Percentiles rank a stretch among this genome's conserved stretches.
Conservation (phyloP, 1,284 basidiomycete genomes). For the Boletus smithii region DNA sequence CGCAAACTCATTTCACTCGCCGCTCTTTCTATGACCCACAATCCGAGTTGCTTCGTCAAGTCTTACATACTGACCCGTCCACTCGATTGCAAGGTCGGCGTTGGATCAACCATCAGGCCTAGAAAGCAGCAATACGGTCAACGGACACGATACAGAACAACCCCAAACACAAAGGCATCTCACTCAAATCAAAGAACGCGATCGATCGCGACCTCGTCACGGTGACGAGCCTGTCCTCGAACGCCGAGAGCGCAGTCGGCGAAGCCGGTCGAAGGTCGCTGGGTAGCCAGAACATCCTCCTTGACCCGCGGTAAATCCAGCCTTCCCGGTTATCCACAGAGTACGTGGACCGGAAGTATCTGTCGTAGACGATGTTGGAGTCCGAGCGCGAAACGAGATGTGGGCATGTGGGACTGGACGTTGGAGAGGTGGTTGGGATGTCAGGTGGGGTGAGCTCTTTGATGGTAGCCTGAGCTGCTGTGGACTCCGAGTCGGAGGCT, state of each 20-base stretch:
- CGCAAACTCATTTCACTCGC: too few species aligned
- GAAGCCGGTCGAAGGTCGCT: constrained; percentile 12
- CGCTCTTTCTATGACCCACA: too few species aligned
- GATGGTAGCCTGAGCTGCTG: background rate
- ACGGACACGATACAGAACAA: too few species aligned
- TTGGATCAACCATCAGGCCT: too few species aligned
- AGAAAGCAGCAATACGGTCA: too few species aligned
- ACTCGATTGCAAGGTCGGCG: too few species aligned
- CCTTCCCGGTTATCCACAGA: constrained; percentile 12
- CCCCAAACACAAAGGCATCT: too few species aligned
- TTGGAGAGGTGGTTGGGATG: background rate
- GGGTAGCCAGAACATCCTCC: constrained; percentile 22
- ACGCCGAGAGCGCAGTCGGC: constrained; percentile 12
- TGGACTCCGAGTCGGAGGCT: background rate
- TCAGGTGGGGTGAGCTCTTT: background rate
- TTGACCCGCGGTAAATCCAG: constrained; percentile 17
- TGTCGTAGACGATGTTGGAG: constrained; percentile 15
- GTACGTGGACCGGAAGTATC: constrained; percentile 18
- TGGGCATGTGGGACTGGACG: background rate
- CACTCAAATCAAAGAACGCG: constrained; percentile 19
- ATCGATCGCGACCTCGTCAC: constrained; percentile 6
- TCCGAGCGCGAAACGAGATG: constrained; percentile 21
- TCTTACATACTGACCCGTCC: too few species aligned
- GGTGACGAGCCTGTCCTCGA: constrained; percentile 12
- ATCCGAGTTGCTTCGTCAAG: too few species aligned